Evolutionary conservation across 2,329 filamentous ascomycete species (phyloP).

Genomic region (Nothopassalora personata): DNA sequence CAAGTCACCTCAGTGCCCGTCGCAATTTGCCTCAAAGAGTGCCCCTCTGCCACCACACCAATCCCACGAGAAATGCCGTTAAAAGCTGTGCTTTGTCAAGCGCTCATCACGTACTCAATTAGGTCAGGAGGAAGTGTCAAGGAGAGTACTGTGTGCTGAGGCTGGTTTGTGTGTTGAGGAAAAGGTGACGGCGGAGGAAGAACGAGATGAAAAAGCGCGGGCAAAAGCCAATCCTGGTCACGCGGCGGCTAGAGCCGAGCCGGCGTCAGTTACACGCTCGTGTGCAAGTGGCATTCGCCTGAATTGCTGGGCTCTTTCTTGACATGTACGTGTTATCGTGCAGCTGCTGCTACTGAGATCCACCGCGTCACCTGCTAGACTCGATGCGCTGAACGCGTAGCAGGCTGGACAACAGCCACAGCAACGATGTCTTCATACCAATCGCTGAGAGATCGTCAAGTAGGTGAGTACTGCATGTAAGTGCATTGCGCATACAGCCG

Average conservation of each 20-base stretch:
- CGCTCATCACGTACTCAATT: slow-evolving; percentile 20
- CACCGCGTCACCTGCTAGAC: neutral
- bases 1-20: slow-evolving; percentile 7
- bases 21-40: slow-evolving; percentile 16
- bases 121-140: slow-evolving; percentile 7
- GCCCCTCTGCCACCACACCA: slow-evolving; percentile 13
- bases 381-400: slow-evolving; percentile 26
- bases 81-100: slow-evolving; percentile 17
- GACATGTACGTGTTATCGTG: neutral
- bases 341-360: neutral
- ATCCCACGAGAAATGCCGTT: slow-evolving; percentile 16
- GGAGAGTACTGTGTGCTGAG: slow-evolving; percentile 1
- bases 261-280: neutral
- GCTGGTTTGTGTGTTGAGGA: slow-evolving; percentile 4
- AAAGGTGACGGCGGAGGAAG: neutral
- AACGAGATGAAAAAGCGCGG: neutral
- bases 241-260: neutral
- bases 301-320: neutral
- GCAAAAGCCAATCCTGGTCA: slow-evolving; percentile 1
- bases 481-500: slow-evolving; percentile 9
- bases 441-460: slow-evolving; percentile 66
- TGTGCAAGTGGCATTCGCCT: neutral
- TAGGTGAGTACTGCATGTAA: slow-evolving; percentile 49
- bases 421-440: slow-evolving; percentile 51
- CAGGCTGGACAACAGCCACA: slow-evolving; percentile 30